Percentiles rank a stretch among this genome's conserved stretches.
Evolutionary conservation across 331 rosid species (phyloP).

Genomic region (Rhamnella rubrinervis): DNA sequence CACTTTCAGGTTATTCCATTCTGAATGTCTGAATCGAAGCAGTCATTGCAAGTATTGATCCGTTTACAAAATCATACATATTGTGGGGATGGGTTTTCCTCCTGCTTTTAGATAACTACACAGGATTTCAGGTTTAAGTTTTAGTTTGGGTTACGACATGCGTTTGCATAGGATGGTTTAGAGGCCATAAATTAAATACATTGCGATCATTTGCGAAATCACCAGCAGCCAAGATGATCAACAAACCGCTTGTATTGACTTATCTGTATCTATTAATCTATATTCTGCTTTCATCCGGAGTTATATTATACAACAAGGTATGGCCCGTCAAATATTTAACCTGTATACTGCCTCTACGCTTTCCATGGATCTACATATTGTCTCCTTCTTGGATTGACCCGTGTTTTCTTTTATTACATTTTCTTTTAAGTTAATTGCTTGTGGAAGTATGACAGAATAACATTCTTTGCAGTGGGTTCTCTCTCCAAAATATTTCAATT

Average conservation of each 20-base stretch:
- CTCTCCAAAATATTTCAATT: constrained; percentile 85
- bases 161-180: constrained; percentile 17
- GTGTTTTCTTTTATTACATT: background rate
- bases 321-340: background rate
- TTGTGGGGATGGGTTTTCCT: constrained; percentile 24
- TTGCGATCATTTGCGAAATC: background rate
- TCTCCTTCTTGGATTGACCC: background rate
- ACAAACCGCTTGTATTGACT: constrained; percentile 67
- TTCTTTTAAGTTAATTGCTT: background rate
- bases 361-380: background rate
- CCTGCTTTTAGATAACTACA: constrained; percentile 3
- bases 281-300: constrained; percentile 87
- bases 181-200: background rate
- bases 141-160: constrained; percentile 2
- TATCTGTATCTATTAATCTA: constrained; percentile 78
- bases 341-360: constrained; percentile 1
- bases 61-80: background rate
- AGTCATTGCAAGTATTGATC: constrained; percentile 21
- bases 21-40: constrained; percentile 5
- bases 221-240: constrained; percentile 36
- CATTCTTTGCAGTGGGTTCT: constrained; percentile 81
- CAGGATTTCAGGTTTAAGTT: background rate
- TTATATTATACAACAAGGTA: constrained; percentile 91
- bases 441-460: constrained; percentile 4
- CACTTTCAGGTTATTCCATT: constrained; percentile 19